These are phyloP conservation scores for Xylaria grammica DNA, from an alignment of 495 filamentous ascomycete genomes.

Conservation along the genomic window DNA sequence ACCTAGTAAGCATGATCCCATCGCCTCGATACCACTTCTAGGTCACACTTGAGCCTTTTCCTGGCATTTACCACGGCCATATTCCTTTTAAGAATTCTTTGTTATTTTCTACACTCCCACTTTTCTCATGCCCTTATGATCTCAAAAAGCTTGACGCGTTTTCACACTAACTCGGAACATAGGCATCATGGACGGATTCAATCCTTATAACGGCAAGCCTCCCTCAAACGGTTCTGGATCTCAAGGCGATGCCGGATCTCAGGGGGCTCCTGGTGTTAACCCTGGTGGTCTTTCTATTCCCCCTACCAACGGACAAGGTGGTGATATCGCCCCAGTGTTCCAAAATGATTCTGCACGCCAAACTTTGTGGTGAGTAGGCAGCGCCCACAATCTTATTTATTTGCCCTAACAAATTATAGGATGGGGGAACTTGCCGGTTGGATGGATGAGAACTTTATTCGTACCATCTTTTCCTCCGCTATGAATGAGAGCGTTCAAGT, in stretches of 20 bases:
- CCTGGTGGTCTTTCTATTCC: slow-evolving; percentile 31
- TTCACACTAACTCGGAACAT: slow-evolving; percentile 1
- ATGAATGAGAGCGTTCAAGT: slow-evolving; percentile 95
- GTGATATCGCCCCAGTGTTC: slow-evolving; percentile 31
- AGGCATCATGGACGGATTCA: slow-evolving; percentile 41
- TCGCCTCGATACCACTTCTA: background rate
- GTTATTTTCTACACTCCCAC: background rate
- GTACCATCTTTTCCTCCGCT: slow-evolving; percentile 82
- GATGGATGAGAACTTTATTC: slow-evolving; percentile 99
- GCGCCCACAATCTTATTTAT: background rate
- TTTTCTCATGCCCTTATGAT: too few relatives aligned
- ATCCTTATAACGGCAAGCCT: slow-evolving; percentile 39
- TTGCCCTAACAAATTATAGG: slow-evolving; percentile 57
- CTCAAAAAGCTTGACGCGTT: slow-evolving; percentile 14
- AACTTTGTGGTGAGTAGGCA: slow-evolving; percentile 49
- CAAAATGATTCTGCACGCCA: slow-evolving; percentile 37
- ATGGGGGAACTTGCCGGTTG: slow-evolving; percentile 99
- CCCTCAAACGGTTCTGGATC: slow-evolving; percentile 39
- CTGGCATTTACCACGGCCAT: too few relatives aligned
- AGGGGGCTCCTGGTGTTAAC: slow-evolving; percentile 35
- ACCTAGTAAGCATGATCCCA: background rate
- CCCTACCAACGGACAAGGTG: slow-evolving; percentile 35
- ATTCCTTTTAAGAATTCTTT: too few relatives aligned
- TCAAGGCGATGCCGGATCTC: slow-evolving; percentile 36
- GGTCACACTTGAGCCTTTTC: too few relatives aligned